Evolutionary conservation across 2,329 filamentous ascomycete genomes (phyloP).

Genomic region (Scytalidium sp.): DNA sequence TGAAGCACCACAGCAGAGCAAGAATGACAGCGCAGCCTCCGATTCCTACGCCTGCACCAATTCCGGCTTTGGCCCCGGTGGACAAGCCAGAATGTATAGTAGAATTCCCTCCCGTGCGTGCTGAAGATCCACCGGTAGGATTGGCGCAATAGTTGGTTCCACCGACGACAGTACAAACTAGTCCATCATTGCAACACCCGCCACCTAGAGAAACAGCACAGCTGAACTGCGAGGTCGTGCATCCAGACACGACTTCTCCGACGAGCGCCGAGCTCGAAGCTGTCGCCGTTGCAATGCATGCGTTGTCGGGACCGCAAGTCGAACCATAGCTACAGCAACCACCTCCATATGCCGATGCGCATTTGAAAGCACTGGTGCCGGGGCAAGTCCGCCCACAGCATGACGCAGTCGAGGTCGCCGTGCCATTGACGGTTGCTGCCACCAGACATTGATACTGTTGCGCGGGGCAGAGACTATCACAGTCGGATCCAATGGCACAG

Average conservation of each 20-base stretch:
- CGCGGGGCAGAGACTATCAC: slow-evolving; percentile 32
- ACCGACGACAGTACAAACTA: slow-evolving; percentile 38
- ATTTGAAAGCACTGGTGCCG: slow-evolving; percentile 25
- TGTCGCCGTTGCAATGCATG: slow-evolving; percentile 31
- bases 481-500: slow-evolving; percentile 39
- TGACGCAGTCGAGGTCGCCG: slow-evolving; percentile 12
- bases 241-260: slow-evolving; percentile 37
- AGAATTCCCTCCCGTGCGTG: slow-evolving; percentile 26
- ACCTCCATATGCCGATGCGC: slow-evolving; percentile 29
- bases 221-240: slow-evolving; percentile 40
- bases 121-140: slow-evolving; percentile 20
- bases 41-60: slow-evolving; percentile 51
- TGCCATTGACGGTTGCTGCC: slow-evolving; percentile 11
- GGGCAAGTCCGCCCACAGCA: slow-evolving; percentile 33
- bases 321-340: slow-evolving; percentile 45
- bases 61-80: slow-evolving; percentile 51
- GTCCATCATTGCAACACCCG: slow-evolving; percentile 47
- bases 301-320: slow-evolving; percentile 34
- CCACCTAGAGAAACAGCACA: slow-evolving; percentile 40
- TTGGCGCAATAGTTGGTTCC: slow-evolving; percentile 38
- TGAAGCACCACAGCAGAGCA: slow-evolving; percentile 43
- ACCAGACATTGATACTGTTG: slow-evolving; percentile 29
- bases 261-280: slow-evolving; percentile 25
- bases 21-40: slow-evolving; percentile 41
- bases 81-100: slow-evolving; percentile 32